A percentile compares a stretch with the other conserved stretches of the same genome.
phyloP scores from a whole-genome alignment of 129 eudicot genomes.

The Artemisia tridentata region DNA sequence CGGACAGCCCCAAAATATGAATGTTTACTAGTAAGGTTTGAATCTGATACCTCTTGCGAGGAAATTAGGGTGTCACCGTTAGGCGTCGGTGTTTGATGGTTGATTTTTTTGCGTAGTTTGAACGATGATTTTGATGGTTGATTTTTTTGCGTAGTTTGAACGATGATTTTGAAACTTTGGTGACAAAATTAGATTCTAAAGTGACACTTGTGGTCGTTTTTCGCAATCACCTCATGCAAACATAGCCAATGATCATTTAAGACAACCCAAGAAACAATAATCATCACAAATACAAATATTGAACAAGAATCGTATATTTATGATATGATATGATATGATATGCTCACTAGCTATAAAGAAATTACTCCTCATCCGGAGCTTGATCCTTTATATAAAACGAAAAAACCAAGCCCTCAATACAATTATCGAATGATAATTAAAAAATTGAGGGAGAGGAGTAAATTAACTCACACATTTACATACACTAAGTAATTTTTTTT shows the following conservation, averaged over 20 bases:
- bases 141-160: no score
- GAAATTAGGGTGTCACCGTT: no score
- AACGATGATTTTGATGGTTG: no score
- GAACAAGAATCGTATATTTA: neutral
- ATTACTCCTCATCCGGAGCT: conserved; percentile 37
- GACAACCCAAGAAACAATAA: neutral
- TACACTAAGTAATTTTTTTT: neutral
- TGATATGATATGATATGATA: neutral
- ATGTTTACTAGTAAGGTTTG: no score
- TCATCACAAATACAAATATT: neutral
- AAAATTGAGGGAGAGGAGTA: conserved; percentile 15
- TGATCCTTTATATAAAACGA: conserved; percentile 48
- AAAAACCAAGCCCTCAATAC: conserved; percentile 35
- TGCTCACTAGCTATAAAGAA: neutral
- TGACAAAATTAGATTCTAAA: neutral
- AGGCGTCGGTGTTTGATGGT: no score
- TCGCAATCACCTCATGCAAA: neutral
- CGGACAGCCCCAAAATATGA: no score
- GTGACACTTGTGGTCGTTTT: no score
- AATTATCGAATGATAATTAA: conserved; percentile 4
- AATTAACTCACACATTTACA: conserved; percentile 15
- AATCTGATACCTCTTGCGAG: no score
- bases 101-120: neutral
- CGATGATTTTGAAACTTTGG: no score
- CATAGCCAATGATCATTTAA: neutral